Evolutionary conservation across 177 flowering plant genomes (phyloP), one percentile per base, ranked within the genome.

Genomic region (Vitis hybrid): DNA sequence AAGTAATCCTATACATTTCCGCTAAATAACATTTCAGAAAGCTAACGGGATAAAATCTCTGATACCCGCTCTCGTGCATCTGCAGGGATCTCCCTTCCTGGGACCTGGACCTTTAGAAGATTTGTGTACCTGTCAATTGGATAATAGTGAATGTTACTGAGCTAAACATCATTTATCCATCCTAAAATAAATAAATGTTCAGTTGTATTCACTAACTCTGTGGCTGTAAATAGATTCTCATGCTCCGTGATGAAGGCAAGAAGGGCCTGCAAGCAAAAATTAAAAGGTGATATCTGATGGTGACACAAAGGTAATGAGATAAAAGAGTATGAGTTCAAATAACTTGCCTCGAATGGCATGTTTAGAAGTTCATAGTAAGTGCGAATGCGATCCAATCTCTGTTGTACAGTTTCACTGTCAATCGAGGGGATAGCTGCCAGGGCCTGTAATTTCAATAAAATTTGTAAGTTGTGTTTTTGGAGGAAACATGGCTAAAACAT

Each of bases 241-340:
- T 92, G 99, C 80, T 96, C 99, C 11, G 87, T 67, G 60, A 96
- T 88, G 77, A 92, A 96, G 60, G 99, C 98, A 30, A 94, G 91
- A 79, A 96, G 76, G 18, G 98, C 98, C 99, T 96, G 93, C 66
- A 83, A 74, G 48, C 52, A 69, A 21, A 55, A 62, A 55, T 8
- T 15, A 61, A 65, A 48, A 21, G 60, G 52, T 58, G 16, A 70
- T 57, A 3, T 15, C 8, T 11, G n/a, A 35, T 12, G 12, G 9
- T 24, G 49, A 55, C 12, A 65, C 50, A 9, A 35, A 30, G 54
- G 15, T 12, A 70, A 69, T 50, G 32, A 48, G 49, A 11, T 12
- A 2, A 9, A 55, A 30, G 64, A 57, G 11, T 58, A 30, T 1
- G 56, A 27, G 14, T 66, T 54, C 30, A 56, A 62, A 52, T 48